Evolutionary conservation across 495 filamentous ascomycete species (phyloP).

Genomic region (Penicillium lividum): DNA sequence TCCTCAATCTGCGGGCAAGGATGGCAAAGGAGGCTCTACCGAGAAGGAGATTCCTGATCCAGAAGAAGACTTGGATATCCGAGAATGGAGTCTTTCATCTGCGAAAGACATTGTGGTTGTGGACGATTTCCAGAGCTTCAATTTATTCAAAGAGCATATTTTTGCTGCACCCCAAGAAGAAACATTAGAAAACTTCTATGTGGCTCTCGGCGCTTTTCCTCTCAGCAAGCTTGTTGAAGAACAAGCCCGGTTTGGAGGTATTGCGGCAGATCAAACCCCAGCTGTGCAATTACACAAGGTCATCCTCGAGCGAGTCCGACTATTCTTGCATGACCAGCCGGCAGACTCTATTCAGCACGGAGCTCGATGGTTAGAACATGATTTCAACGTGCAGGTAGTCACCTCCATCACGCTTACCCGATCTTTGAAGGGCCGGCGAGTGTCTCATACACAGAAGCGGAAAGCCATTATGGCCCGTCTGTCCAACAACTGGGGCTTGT

Average conservation of each 20-base stretch:
- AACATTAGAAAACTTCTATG: constrained; percentile 78
- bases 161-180: constrained; percentile 89
- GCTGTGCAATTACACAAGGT: constrained; percentile 68
- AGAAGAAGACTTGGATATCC: constrained; percentile 72
- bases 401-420: constrained; percentile 70
- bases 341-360: constrained; percentile 75
- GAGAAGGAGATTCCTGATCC: constrained; percentile 52
- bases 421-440: constrained; percentile 64
- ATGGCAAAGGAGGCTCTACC: constrained; percentile 23
- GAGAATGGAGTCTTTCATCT: constrained; percentile 70
- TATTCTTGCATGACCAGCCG: constrained; percentile 79
- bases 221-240: constrained; percentile 50
- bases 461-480: constrained; percentile 64
- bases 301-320: constrained; percentile 78
- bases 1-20: constrained; percentile 26
- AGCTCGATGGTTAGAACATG: constrained; percentile 84
- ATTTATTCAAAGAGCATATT: constrained; percentile 77
- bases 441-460: constrained; percentile 66
- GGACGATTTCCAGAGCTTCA: constrained; percentile 84
- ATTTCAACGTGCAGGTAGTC: constrained; percentile 75
- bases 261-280: constrained; percentile 52
- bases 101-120: constrained; percentile 74
- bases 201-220: constrained; percentile 47
- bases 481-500: constrained; percentile 49
- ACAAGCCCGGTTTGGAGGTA: constrained; percentile 47